A percentile compares a stretch with the other conserved stretches of the same genome.
Evolutionary conservation across 2,329 filamentous ascomycete genomes (phyloP).

Genomic region (Arthrobotrys entomopaga): DNA sequence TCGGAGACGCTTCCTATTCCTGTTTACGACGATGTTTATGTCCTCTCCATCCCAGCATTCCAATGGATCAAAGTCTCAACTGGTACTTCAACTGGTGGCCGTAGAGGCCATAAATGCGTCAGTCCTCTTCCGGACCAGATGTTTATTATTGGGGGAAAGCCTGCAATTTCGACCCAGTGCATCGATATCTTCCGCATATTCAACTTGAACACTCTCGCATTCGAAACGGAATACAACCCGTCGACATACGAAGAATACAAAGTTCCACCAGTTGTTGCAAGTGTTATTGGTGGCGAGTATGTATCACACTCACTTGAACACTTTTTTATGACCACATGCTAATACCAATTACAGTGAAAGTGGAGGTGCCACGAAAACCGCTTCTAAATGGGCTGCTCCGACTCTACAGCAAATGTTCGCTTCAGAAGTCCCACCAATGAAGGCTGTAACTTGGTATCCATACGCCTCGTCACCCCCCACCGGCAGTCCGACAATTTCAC

Average conservation of each 20-base stretch:
- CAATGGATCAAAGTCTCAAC: slow-evolving; percentile 58
- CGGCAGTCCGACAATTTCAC: slow-evolving; percentile 24
- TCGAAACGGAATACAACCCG: slow-evolving; percentile 57
- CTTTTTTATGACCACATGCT: not conserved
- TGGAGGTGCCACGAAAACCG: slow-evolving; percentile 56
- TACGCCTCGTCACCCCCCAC: slow-evolving; percentile 30
- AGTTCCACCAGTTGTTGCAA: slow-evolving; percentile 56
- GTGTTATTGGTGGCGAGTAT: slow-evolving; percentile 58
- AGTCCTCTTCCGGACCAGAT: slow-evolving; percentile 61
- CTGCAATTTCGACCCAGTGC: slow-evolving; percentile 31
- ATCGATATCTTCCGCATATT: slow-evolving; percentile 60
- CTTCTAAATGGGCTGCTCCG: slow-evolving; percentile 53
- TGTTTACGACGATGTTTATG: slow-evolving; percentile 58
- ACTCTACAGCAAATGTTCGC: slow-evolving; percentile 55
- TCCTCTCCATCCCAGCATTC: slow-evolving; percentile 59
- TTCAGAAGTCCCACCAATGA: slow-evolving; percentile 27
- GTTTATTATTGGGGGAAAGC: slow-evolving; percentile 58
- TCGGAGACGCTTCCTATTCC: slow-evolving; percentile 19
- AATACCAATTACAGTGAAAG: slow-evolving; percentile 24
- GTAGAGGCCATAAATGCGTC: slow-evolving; percentile 58
- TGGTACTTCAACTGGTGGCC: slow-evolving; percentile 38
- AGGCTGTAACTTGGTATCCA: slow-evolving; percentile 45
- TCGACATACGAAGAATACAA: slow-evolving; percentile 56
- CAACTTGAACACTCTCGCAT: slow-evolving; percentile 58
- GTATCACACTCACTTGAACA: slow-evolving; percentile 6